These are phyloP conservation scores for Colletotrichum viniferum DNA, from an alignment of 2,329 filamentous ascomycete genomes.

Conservation along the genomic window DNA sequence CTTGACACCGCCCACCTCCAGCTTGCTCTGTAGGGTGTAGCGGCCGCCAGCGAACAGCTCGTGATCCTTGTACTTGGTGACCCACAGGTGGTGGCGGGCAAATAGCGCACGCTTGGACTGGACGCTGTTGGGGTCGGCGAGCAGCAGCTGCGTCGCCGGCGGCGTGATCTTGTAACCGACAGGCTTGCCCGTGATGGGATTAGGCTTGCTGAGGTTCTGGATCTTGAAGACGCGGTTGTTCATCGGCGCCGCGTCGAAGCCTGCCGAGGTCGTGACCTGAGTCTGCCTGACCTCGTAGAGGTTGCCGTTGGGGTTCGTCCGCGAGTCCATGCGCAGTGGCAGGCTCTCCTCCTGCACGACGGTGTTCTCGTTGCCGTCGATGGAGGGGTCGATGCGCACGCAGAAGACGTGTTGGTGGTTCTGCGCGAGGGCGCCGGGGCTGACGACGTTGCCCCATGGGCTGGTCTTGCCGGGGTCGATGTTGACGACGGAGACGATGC, in stretches of 20 bases:
- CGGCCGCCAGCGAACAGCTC: conserved; percentile 33
- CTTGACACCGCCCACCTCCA: conserved; percentile 22
- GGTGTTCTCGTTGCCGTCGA: conserved; percentile 58
- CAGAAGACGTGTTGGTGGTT: conserved; percentile 65
- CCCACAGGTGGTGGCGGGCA: conserved; percentile 31
- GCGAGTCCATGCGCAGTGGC: conserved; percentile 46
- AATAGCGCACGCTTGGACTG: conserved; percentile 29
- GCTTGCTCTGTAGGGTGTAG: conserved; percentile 38
- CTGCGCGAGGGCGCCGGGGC: conserved; percentile 56
- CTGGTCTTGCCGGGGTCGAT: conserved; percentile 54
- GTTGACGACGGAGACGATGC: conserved; percentile 48
- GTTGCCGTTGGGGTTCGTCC: conserved; percentile 55
- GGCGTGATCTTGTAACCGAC: conserved; percentile 41
- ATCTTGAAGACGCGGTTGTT: conserved; percentile 36
- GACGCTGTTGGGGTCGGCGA: conserved; percentile 24
- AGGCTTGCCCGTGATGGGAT: conserved; percentile 37
- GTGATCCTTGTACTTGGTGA: conserved; percentile 30
- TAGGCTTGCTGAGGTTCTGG: conserved; percentile 25
- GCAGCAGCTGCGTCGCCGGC: conserved; percentile 38
- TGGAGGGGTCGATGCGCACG: conserved; percentile 57
- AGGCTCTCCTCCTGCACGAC: conserved; percentile 62
- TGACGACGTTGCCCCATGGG: conserved; percentile 53
- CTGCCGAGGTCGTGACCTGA: conserved; percentile 41
- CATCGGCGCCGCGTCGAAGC: conserved; percentile 46
- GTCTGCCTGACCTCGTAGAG: conserved; percentile 47